Base-by-base conservation (phyloP, 2,329 filamentous ascomycete species). In the Fusarium ambrosium region DNA sequence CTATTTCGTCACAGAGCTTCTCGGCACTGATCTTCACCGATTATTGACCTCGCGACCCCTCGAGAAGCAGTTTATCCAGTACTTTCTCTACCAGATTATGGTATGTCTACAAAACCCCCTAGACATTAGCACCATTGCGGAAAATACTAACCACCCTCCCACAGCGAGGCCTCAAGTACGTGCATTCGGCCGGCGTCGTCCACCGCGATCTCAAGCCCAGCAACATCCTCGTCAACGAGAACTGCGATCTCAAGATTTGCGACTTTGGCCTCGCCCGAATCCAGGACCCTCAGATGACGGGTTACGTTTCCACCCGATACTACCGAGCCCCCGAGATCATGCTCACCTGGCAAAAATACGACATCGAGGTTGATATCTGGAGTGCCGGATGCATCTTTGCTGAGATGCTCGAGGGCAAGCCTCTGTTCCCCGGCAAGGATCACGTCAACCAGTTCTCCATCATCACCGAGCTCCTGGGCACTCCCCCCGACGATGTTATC, bases 321-420 rank as follows among this genome's bases (percentile, higher is more conserved):
- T 99, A 99, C 89, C 92, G 97, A 81, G 97, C 97, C 10, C 97
- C 97, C 20, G 97, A 99, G 85, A 99, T 99, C 82, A 99, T 99
- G 97, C 95, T 99, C 82, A 98, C 97, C 75, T 99, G 97, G 97
- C 97, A 99, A 88, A 99, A 99, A 87, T 99, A 99, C 86, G 97
- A 99, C 79, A 92, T 98, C 58, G 97, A 98, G 86, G 97, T 99
- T 68, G 97, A 99, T 83, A 98, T 99, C 82, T 99, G 97, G 97
- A 98, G 97, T 83, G 96, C 96, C 20, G 97, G 97, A 71, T 99
- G 97, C 86, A 99, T 99, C 82, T 98, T 99, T 79, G 97, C 97
- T 48, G 97, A 99, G 86, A 99, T 99, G 97, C 90, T 99, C 69
- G 96, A 98, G 86, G 97, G 97, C 82, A 98, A 98, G 87, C 97